Evolutionary conservation across 1,139 yeast species (phyloP), one percentile per base, ranked within the genome.

Genomic region (Suhomyces choctaworum): DNA sequence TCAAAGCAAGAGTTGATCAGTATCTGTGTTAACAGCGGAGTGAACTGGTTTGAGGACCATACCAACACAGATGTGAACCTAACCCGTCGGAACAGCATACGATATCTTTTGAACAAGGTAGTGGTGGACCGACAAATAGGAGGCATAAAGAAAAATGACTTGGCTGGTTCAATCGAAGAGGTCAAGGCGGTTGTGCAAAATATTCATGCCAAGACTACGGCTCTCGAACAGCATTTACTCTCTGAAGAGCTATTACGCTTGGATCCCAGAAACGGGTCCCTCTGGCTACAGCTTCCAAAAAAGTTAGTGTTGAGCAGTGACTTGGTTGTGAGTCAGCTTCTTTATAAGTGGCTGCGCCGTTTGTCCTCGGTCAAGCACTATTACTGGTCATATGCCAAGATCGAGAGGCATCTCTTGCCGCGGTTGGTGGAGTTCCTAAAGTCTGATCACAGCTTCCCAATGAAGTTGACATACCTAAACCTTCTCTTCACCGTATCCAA

Each of bases 11-110:
- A 70, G 2, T 64, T 83, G 6, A 57, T 66, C 7, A 54, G 61
- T 0, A 74, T 77, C 7, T 82, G 90, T 41, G 26, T 34, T 5
- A 35, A 37, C 0, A 53, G 68, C 21, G 39, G 47, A 1, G 48
- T 84, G 1, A 34, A 41, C 0, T 85, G 92, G 90, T 77, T 79
- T 38, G 89, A 83, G 47, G 95, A 86, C 51, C 51, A 61, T 2
- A 80, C 92, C 0, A 86, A 86, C 47, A 48, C 50, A 4, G 83
- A 83, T 44, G 53, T 67, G 1, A 42, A 48, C 3, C 62, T 82
- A 32, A 83, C 92, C 0, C 51, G 60, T 26, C 61, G 95, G 22
- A 85, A 85, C 47, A 58, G 55, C 20, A 54, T 69, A 7, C 58
- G 83, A 23, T 40, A 58, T 22, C 43, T 61, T 27, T 47, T 69